Evolutionary conservation across 1,284 basidiomycete genomes (phyloP), one percentile per base, ranked within the genome.

Genomic region (Ceratobasidium sp.): DNA sequence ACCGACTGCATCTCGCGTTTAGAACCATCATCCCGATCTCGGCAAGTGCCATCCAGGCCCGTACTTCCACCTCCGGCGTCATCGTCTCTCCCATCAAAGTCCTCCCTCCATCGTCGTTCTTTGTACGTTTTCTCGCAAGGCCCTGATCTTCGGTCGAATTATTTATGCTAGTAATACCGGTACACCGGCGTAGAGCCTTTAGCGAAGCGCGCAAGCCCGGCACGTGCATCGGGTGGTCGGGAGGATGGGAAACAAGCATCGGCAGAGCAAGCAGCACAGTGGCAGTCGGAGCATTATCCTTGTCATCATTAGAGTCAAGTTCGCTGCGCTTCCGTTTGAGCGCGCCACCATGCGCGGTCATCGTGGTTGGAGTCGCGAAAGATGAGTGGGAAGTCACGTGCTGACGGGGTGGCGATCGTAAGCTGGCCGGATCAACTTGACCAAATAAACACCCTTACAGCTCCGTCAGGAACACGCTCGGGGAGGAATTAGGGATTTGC

Each of bases 21-120:
- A 89, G 85, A 64, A 89, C 87, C 80, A 86, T 85, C 83, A 93
- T 86, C 9, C 91, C 92, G 4, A 92, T 80, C 83, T 94, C 92
- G 0, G 90, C 92, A 1, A 93, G 81, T 1, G 88, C 87, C 0
- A 89, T 90, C 90, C 91, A 92, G 0, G 91, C 91, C 1, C 90
- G 85, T 81, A 91, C 92, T 81, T 93, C 92, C 6, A 91, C 83
- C 70, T 89, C 88, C 4, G 88, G 87, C 7, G 89, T 87, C 5
- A 93, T 84, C 20, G 44, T 33, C 2, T 61, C 56, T n/a, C 86
- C 85, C 23, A 26, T 46, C n/a, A 26, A 26, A 26, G 26, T 26
- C 23, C 68, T 26, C 46, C 17, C 28, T 17, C 65, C 65, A 52
- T 67, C 65, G n/a, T n/a, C 59, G 23, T 59, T 59, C 71, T 65